Evolutionary conservation across 352 stramenopile species (phyloP).

Genomic region (Phytophthora hibernalis): DNA sequence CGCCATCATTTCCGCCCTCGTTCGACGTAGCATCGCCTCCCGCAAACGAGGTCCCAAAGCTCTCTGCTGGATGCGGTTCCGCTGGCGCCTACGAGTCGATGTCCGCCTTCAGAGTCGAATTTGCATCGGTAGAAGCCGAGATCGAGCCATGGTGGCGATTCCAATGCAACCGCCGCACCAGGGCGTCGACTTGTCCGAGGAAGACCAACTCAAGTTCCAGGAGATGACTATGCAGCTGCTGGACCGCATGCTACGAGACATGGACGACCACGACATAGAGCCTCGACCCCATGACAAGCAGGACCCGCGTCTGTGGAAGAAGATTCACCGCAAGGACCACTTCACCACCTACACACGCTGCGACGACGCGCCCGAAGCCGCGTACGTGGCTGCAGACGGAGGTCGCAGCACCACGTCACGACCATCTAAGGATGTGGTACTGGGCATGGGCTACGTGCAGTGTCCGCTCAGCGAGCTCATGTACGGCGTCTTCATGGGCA

Average conservation of each 20-base stretch:
- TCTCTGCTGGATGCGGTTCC: background rate
- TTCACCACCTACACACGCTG: constrained; percentile 46
- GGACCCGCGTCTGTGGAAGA: constrained; percentile 46
- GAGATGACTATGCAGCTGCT: constrained; percentile 50
- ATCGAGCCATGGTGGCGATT: constrained; percentile 24
- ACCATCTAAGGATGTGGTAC: constrained; percentile 46
- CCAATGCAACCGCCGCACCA: constrained; percentile 28
- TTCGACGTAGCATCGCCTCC: constrained; percentile 3
- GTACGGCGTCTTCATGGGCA: constrained; percentile 45
- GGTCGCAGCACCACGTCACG: constrained; percentile 35
- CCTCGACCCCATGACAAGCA: constrained; percentile 29
- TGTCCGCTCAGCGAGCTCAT: constrained; percentile 55
- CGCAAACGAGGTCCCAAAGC: background rate
- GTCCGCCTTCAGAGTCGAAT: constrained; percentile 26
- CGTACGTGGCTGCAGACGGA: constrained; percentile 40
- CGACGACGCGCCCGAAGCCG: constrained; percentile 33
- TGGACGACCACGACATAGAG: constrained; percentile 46
- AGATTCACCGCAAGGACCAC: constrained; percentile 37
- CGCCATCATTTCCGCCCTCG: constrained; percentile 1
- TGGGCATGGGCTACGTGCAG: constrained; percentile 52
- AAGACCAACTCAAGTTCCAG: constrained; percentile 45
- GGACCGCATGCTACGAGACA: constrained; percentile 41
- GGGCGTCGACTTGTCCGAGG: constrained; percentile 24
- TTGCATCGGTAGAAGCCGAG: constrained; percentile 14
- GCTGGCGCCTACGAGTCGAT: background rate